These are phyloP conservation scores for Penicillium sp. DNA, from an alignment of 2,329 filamentous ascomycete species.

Conservation along the genomic window DNA sequence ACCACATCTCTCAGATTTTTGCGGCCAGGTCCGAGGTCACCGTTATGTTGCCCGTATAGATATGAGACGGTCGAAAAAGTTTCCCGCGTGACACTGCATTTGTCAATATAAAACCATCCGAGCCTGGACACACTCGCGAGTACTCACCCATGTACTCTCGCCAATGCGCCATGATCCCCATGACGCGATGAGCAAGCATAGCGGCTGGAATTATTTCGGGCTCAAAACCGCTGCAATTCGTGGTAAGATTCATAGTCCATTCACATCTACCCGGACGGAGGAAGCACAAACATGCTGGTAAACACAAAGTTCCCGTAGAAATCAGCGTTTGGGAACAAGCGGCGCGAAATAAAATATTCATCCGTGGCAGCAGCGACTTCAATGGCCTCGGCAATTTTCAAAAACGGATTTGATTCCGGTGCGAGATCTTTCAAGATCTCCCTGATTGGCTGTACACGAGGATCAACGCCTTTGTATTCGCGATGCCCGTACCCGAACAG, in stretches of 20 bases:
- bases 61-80: constrained; percentile 31
- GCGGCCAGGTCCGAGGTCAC: constrained; percentile 3
- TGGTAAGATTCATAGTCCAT: background rate
- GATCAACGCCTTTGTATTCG: constrained; percentile 33
- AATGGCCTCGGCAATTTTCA: constrained; percentile 31
- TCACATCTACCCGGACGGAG: background rate
- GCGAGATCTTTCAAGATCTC: constrained; percentile 27
- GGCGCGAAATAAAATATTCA: constrained; percentile 29
- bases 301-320: constrained; percentile 50
- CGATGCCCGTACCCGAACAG: constrained; percentile 38
- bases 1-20: constrained; percentile 14
- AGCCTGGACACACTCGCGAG: background rate
- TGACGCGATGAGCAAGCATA: constrained; percentile 34
- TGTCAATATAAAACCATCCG: constrained; percentile 13
- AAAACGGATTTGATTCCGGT: constrained; percentile 12
- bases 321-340: constrained; percentile 48
- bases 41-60: constrained; percentile 26
- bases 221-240: constrained; percentile 26
- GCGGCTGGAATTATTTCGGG: constrained; percentile 32
- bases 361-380: constrained; percentile 27
- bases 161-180: constrained; percentile 39
- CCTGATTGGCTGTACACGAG: constrained; percentile 28
- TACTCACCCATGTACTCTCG: constrained; percentile 35
- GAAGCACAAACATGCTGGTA: constrained; percentile 38
- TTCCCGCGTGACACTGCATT: constrained; percentile 29